Conservation (phyloP, 1,284 basidiomycete species). For the Ganoderma resinaceum region DNA sequence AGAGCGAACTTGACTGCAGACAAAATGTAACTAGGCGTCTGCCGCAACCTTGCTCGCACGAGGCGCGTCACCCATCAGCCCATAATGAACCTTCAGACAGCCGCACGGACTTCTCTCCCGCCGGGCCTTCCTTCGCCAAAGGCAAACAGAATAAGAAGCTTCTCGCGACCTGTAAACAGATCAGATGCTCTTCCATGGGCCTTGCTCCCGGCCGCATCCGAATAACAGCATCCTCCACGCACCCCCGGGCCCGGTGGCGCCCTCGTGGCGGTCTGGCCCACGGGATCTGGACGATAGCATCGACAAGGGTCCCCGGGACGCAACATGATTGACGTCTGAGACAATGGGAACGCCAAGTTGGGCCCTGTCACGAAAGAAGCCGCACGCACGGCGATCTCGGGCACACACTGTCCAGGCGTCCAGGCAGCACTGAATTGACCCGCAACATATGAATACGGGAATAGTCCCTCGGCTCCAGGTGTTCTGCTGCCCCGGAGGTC, state of each 20-base stretch:
- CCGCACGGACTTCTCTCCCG: neutral
- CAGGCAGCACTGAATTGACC: neutral
- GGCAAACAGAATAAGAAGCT: neutral
- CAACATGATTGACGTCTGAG: neutral
- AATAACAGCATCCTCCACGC: neutral
- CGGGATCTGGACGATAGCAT: neutral
- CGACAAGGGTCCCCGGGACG: neutral
- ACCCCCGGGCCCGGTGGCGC: neutral
- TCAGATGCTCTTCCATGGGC: neutral
- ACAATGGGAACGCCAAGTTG: conserved; percentile 12
- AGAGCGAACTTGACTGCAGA: neutral
- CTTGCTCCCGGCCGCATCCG: neutral
- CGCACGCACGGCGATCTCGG: conserved; percentile 17
- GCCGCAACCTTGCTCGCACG: neutral
- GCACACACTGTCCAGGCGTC: conserved; percentile 3
- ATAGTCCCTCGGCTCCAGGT: neutral
- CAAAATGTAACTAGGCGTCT: neutral
- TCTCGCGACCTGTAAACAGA: neutral
- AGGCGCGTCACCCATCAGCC: neutral
- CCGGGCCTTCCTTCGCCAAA: neutral
- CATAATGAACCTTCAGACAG: conserved; percentile 1
- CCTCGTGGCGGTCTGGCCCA: neutral
- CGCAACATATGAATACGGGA: neutral
- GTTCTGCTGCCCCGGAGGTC: neutral
- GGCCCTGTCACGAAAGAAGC: conserved; percentile 19